Conservation (phyloP, 78 protist genomes). For the Dictyostelium firmibasis region DNA sequence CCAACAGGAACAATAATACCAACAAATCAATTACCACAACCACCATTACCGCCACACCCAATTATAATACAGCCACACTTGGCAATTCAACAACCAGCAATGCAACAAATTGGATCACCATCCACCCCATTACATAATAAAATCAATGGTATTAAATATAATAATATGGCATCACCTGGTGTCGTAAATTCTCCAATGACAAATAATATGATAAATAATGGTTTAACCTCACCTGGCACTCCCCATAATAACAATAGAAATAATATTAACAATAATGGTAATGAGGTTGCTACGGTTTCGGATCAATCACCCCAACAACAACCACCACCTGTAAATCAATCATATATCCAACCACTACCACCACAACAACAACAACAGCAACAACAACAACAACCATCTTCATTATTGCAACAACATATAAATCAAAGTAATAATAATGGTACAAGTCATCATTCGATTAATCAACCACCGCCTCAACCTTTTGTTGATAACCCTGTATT, state of each 20-base stretch:
- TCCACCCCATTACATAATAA: neutral
- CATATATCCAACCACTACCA: too few relatives aligned
- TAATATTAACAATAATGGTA: neutral
- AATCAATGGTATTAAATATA: neutral
- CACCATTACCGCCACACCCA: constrained; percentile 7
- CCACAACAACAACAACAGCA: neutral
- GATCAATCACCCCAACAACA: neutral
- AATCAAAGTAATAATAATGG: neutral
- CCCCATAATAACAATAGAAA: neutral
- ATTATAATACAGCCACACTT: neutral
- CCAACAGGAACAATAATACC: constrained; percentile 2
- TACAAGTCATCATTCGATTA: neutral
- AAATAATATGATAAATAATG: neutral
- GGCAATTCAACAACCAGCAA: neutral
- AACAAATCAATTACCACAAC: neutral
- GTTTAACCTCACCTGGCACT: neutral
- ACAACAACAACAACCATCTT: neutral
- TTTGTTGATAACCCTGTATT: neutral
- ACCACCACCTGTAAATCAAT: neutral
- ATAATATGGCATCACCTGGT: neutral
- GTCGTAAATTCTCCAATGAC: neutral
- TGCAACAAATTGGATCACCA: neutral
- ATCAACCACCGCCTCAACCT: neutral
- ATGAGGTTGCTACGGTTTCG: neutral
- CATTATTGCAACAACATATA: neutral